phyloP scores from a whole-genome alignment of 176 grass and related monocot genomes.

The Pharus latifolius region DNA sequence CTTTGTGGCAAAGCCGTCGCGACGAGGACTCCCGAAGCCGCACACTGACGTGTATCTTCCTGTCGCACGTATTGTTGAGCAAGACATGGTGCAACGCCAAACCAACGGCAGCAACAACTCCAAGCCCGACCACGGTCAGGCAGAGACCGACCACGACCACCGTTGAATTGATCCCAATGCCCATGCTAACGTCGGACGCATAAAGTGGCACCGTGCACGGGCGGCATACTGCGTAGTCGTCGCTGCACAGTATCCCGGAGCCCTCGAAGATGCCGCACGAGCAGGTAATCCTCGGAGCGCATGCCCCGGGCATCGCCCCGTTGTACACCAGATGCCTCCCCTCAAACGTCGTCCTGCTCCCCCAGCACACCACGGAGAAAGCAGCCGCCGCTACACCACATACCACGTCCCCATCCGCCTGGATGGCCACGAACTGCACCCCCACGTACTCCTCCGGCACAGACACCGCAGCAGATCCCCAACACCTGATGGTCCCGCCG shows the following conservation, averaged over 20 bases:
- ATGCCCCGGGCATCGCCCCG: conserved; percentile 52
- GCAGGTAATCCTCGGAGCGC: conserved; percentile 1
- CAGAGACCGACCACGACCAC: not conserved
- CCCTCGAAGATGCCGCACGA: conserved; percentile 15
- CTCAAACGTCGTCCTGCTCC: conserved; percentile 22
- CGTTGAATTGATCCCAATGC: not conserved
- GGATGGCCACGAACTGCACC: conserved; percentile 37
- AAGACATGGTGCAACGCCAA: conserved; percentile 2
- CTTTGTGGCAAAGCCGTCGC: not conserved
- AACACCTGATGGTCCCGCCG: conserved; percentile 33
- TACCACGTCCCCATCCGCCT: conserved; percentile 57
- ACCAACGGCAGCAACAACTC: not conserved
- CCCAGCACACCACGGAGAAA: conserved; percentile 76
- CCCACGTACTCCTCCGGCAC: conserved; percentile 17
- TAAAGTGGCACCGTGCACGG: conserved; percentile 13
- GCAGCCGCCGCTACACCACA: conserved; percentile 44
- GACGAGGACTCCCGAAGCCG: conserved; percentile 14
- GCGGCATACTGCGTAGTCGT: conserved; percentile 44
- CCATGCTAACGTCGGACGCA: conserved; percentile 8
- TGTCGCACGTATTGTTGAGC: not conserved
- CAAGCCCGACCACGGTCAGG: not conserved
- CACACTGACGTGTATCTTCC: conserved; percentile 3
- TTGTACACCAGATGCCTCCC: conserved; percentile 24
- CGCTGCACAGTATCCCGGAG: conserved; percentile 30
- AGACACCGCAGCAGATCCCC: conserved; percentile 36